Conservation (phyloP, 805 yeast genomes). For the Metschnikowia anglica region DNA sequence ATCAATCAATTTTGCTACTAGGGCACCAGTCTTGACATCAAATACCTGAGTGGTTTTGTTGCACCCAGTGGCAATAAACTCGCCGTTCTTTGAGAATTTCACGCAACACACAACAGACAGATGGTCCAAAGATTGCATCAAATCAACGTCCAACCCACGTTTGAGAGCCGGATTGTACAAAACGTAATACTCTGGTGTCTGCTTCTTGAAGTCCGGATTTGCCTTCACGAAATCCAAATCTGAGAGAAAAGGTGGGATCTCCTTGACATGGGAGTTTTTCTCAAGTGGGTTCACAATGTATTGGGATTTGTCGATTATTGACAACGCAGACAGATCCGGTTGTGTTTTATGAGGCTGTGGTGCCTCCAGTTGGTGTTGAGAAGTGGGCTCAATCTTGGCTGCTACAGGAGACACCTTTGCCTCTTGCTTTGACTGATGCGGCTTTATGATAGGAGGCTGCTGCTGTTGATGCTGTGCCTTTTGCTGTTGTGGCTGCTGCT, state of each 20-base stretch:
- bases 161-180: constrained; percentile 83
- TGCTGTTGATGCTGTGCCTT: not conserved
- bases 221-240: constrained; percentile 80
- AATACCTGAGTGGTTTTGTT: constrained; percentile 94
- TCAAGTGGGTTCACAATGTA: constrained; percentile 44
- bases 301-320: constrained; percentile 40
- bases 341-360: not conserved
- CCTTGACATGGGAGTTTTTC: constrained; percentile 61
- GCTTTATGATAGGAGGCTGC: constrained; percentile 16
- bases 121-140: constrained; percentile 88
- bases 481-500: constrained; percentile 1
- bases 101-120: constrained; percentile 96
- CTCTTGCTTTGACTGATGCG: constrained; percentile 12
- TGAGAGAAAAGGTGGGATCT: constrained; percentile 74
- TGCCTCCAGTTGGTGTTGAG: not conserved
- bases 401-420: constrained; percentile 17
- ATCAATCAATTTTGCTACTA: constrained; percentile 82
- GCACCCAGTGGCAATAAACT: constrained; percentile 93
- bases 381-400: constrained; percentile 19
- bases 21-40: constrained; percentile 86
- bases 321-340: constrained; percentile 25
- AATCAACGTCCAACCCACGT: constrained; percentile 71
- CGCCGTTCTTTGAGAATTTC: constrained; percentile 86
- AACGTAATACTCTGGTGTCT: constrained; percentile 80
- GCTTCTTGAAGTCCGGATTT: constrained; percentile 74